These are phyloP conservation scores for Hymenoscyphus repandus DNA, from an alignment of 2,329 filamentous ascomycete genomes.

Conservation along the genomic window DNA sequence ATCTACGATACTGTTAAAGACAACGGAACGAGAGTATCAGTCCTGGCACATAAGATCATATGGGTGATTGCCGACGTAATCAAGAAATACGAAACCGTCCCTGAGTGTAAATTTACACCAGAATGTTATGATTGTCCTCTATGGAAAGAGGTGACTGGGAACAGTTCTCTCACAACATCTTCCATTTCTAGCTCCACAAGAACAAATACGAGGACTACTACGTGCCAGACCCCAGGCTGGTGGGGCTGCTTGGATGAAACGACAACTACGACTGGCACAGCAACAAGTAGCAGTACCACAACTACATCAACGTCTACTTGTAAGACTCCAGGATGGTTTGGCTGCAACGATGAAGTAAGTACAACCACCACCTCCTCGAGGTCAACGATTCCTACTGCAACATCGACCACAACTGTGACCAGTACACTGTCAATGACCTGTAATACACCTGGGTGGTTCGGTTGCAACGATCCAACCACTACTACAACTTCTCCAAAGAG, in stretches of 20 bases:
- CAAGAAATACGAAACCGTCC: conserved; percentile 73
- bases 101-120: conserved; percentile 67
- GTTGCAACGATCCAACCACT: conserved; percentile 43
- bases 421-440: conserved; percentile 32
- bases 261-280: conserved; percentile 23
- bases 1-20: conserved; percentile 89
- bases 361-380: conserved; percentile 30
- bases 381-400: conserved; percentile 26
- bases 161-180: conserved; percentile 72
- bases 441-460: conserved; percentile 40
- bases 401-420: conserved; percentile 21
- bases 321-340: conserved; percentile 42
- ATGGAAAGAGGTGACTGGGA: conserved; percentile 76
- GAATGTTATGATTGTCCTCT: conserved; percentile 85
- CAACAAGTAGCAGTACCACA: conserved; percentile 24
- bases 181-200: conserved; percentile 55
- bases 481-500: conserved; percentile 34
- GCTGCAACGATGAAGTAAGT: conserved; percentile 44
- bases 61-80: conserved; percentile 85
- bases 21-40: conserved; percentile 85
- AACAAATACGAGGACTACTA: conserved; percentile 70
- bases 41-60: conserved; percentile 86
- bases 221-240: conserved; percentile 89
- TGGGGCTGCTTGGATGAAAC: conserved; percentile 46
- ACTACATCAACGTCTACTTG: conserved; percentile 37